Base-by-base conservation (phyloP, 441 rosid genomes). In the Cnidoscolus chayamansa region DNA sequence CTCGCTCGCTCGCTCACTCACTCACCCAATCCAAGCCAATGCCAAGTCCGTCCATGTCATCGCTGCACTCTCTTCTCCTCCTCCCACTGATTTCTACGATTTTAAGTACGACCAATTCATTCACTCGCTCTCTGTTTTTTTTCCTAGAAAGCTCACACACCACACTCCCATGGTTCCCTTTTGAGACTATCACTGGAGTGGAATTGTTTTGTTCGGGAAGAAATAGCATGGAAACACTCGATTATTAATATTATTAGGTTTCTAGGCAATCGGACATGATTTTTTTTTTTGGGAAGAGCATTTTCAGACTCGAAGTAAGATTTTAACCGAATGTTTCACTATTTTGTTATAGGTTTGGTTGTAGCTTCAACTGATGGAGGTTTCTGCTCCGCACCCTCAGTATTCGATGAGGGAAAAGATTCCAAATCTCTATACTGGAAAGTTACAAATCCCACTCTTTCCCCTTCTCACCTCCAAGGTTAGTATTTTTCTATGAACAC, bases 381-480 rank as follows among this genome's bases (percentile, higher is more conserved):
- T 68, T 90, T 87, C 80, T 93, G 97, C 74, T 83, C 90, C 67
- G 94, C 86, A 62, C 83, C 92, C 53, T 72, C 88, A 47, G 65
- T 75, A 5, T 11, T 73, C 69, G 77, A 84, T 60, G 54, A 69
- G 19, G 87, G 77, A 16, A 76, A 76, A 63, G 76, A 68, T 47
- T 47, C 86, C 10, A 80, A 80, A 65, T 86, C 90, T 68, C 81
- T 82, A 72, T 94, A 94, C 72, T 85, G 93, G 94, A 90, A 90
- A 87, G 94, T 84, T 73, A 86, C 88, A 16, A 85, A 85, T 71
- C 98, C 98, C 40, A 89, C 98, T 20, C 88, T 91, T 2, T 82
- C 98, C 71, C 96, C 98, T 76, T 82, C 91, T 16, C 97, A 94
- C 71, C 87, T 91, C 58, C 89, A 79, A 85, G 96, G 97, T 88